Evolutionary conservation across 2,329 filamentous ascomycete species (phyloP).

Genomic region (Lanzia echinophila): DNA sequence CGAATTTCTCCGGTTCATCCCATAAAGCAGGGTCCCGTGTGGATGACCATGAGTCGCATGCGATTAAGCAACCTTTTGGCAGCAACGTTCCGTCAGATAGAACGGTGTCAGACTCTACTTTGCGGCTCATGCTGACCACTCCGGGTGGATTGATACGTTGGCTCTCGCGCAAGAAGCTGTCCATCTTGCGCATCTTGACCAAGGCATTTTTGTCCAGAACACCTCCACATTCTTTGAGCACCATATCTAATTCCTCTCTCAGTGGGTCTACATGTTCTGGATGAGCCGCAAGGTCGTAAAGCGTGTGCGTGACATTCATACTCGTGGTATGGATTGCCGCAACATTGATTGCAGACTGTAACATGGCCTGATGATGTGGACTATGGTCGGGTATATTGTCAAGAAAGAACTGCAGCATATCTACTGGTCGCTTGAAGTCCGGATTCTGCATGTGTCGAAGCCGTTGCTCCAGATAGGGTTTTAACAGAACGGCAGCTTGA

Average conservation of each 20-base stretch:
- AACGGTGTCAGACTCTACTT: constrained; percentile 12
- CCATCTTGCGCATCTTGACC: background rate
- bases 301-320: constrained; percentile 36
- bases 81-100: constrained; percentile 30
- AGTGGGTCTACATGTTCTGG: background rate
- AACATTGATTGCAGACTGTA: constrained; percentile 18
- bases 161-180: background rate
- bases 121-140: constrained; percentile 2
- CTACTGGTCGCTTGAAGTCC: background rate
- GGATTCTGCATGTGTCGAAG: background rate
- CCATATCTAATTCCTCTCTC: background rate
- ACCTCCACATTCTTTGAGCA: background rate
- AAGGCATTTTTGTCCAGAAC: background rate
- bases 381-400: background rate
- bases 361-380: background rate
- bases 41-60: constrained; percentile 10
- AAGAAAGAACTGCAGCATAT: background rate
- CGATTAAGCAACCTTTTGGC: constrained; percentile 18
- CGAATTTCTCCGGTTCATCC: constrained; percentile 17
- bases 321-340: constrained; percentile 46
- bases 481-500: background rate
- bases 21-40: background rate
- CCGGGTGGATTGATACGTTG: background rate
- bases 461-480: background rate
- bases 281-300: background rate